Percentiles rank a stretch among this genome's conserved stretches.
Evolutionary conservation across 257 asterid genomes (phyloP).

Genomic region (Solanum acaule): DNA sequence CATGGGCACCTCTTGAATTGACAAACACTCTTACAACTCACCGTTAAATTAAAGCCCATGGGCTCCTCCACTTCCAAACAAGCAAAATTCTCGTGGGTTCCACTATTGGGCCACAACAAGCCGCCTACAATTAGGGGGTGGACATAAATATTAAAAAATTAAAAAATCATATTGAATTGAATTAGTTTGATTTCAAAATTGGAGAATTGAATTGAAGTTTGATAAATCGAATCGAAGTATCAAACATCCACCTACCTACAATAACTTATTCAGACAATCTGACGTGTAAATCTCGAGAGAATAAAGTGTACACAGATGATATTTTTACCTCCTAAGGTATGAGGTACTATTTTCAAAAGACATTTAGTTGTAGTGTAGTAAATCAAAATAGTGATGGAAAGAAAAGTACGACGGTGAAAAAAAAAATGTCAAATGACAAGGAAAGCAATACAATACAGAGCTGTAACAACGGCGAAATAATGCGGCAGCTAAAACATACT

Average conservation of each 20-base stretch:
- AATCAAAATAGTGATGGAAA: background rate
- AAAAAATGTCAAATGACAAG: background rate
- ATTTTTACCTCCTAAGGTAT: background rate
- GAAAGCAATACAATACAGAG: background rate
- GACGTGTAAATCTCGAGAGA: background rate
- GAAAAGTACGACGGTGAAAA: background rate
- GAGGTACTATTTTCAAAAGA: too few species aligned
- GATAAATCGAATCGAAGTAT: background rate
- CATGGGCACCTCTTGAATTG: background rate
- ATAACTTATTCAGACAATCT: background rate
- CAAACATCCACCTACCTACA: background rate
- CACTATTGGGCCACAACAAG: background rate
- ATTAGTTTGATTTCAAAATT: background rate
- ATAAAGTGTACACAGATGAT: accelerated
- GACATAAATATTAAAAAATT: too few species aligned
- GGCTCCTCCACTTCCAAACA: background rate
- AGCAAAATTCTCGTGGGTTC: background rate
- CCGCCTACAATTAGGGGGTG: background rate
- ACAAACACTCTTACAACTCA: background rate
- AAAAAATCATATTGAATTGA: background rate
- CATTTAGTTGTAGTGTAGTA: background rate
- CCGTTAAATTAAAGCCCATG: constrained; percentile 3
- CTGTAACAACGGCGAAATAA: background rate
- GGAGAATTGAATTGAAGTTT: background rate
- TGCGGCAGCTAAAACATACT: too few species aligned